Conservation (phyloP, 257 asterid genomes). For the Lycium barbarum region DNA sequence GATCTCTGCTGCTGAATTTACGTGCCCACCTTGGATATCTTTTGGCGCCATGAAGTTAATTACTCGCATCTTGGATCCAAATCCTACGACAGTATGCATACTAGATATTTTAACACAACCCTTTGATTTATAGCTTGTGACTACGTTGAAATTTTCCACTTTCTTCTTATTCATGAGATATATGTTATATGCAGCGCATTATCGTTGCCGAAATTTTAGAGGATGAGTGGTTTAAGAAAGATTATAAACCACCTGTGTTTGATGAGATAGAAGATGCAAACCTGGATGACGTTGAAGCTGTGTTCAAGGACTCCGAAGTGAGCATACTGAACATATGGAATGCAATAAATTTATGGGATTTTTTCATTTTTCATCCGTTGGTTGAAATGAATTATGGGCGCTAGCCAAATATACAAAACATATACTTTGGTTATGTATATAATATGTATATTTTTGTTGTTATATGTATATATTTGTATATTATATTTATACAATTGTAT, state of each 20-base stretch:
- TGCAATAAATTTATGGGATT: neutral
- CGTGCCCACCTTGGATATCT: slow-evolving; percentile 96
- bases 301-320: slow-evolving; percentile 85
- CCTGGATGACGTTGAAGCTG: slow-evolving; percentile 97
- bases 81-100: slow-evolving; percentile 71
- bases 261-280: slow-evolving; percentile 73
- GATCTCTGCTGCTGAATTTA: slow-evolving; percentile 87
- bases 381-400: too few relatives aligned
- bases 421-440: too few relatives aligned
- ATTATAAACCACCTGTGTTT: slow-evolving; percentile 77
- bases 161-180: slow-evolving; percentile 17
- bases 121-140: slow-evolving; percentile 3
- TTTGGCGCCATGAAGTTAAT: slow-evolving; percentile 83
- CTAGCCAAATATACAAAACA: too few relatives aligned
- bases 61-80: slow-evolving; percentile 76
- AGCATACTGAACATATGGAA: slow-evolving; percentile 32
- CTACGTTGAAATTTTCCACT: neutral
- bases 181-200: slow-evolving; percentile 63
- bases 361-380: too few relatives aligned
- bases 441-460: too few relatives aligned
- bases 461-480: too few relatives aligned
- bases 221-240: slow-evolving; percentile 94
- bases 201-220: slow-evolving; percentile 68
- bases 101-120: neutral
- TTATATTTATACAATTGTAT: too few relatives aligned